Evolutionary conservation across 225 moss, liverwort and hornwort species (phyloP).

Genomic region (Bryum argenteum): DNA sequence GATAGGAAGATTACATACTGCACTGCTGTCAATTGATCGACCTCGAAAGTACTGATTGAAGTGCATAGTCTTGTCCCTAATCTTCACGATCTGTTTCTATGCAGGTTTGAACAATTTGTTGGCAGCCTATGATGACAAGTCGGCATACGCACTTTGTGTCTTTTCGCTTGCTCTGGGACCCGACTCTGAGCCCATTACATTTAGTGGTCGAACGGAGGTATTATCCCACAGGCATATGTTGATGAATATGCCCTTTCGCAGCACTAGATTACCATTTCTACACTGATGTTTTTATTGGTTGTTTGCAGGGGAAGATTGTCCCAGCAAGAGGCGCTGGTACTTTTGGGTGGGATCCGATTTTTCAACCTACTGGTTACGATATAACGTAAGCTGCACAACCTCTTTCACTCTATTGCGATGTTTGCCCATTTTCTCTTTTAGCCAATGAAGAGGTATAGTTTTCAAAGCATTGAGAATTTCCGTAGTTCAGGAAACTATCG

Average conservation of each 20-base stretch:
- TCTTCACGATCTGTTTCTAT: constrained; percentile 2
- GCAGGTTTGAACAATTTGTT: constrained; percentile 95
- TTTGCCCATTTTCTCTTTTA: not conserved
- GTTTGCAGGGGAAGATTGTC: constrained; percentile 86
- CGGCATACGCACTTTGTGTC: constrained; percentile 97
- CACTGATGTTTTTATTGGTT: constrained; percentile 25
- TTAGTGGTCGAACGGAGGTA: constrained; percentile 96
- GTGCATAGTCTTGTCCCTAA: not conserved
- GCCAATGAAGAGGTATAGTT: constrained; percentile 5
- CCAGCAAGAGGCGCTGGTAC: constrained; percentile 76
- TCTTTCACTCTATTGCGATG: not conserved
- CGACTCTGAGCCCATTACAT: constrained; percentile 88
- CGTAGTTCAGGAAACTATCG: not conserved
- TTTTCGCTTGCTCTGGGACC: constrained; percentile 98
- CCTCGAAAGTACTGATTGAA: not conserved
- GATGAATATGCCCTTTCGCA: not conserved
- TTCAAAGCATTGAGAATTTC: constrained; percentile 11
- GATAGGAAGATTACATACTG: not conserved
- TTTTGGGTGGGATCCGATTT: constrained; percentile 98
- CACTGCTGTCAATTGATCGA: constrained; percentile 5
- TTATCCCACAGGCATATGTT: constrained; percentile 2
- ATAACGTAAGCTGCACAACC: constrained; percentile 66
- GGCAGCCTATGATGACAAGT: constrained; percentile 98
- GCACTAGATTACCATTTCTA: not conserved
- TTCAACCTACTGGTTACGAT: constrained; percentile 77